Conservation (phyloP, 768 basidiomycete genomes). For the Chiua virens region DNA sequence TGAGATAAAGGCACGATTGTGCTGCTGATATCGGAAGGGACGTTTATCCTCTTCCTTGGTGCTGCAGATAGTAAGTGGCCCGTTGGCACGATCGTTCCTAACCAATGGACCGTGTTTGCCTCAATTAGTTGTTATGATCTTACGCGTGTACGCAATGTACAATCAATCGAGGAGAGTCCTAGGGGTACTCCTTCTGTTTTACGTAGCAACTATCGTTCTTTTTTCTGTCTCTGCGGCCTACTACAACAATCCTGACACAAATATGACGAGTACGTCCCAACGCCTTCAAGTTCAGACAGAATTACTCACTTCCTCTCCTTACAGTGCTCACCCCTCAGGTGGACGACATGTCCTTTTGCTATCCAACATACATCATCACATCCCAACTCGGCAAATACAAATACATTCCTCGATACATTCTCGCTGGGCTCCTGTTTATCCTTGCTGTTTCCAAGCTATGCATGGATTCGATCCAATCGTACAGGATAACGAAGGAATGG, state of each 20-base stretch:
- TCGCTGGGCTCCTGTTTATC: conserved; percentile 11
- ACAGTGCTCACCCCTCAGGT: conserved; percentile 11
- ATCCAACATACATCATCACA: not conserved
- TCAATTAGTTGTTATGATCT: conserved; percentile 21
- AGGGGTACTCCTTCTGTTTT: conserved; percentile 13
- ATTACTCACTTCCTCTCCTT: not conserved
- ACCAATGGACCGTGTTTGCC: not conserved
- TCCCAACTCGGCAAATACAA: conserved; percentile 8
- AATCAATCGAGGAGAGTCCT: conserved; percentile 11
- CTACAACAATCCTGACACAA: conserved; percentile 5
- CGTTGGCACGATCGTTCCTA: not conserved
- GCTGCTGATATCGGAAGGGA: not conserved
- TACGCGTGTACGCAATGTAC: conserved; percentile 28
- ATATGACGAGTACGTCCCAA: conserved; percentile 8
- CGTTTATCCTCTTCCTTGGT: conserved; percentile 14
- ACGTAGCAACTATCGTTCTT: conserved; percentile 3
- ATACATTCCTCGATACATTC: conserved; percentile 8
- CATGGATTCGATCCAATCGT: conserved; percentile 7
- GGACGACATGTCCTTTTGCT: conserved; percentile 17
- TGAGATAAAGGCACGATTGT: conserved; percentile 11
- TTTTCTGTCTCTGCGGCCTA: not conserved
- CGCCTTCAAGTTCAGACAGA: not conserved
- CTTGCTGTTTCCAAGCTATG: conserved; percentile 3
- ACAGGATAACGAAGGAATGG: conserved; percentile 10
- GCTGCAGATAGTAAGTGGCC: conserved; percentile 18